Base-by-base conservation (phyloP, 192 early-diverging fungal genomes). In the Lobosporangium transversale region DNA sequence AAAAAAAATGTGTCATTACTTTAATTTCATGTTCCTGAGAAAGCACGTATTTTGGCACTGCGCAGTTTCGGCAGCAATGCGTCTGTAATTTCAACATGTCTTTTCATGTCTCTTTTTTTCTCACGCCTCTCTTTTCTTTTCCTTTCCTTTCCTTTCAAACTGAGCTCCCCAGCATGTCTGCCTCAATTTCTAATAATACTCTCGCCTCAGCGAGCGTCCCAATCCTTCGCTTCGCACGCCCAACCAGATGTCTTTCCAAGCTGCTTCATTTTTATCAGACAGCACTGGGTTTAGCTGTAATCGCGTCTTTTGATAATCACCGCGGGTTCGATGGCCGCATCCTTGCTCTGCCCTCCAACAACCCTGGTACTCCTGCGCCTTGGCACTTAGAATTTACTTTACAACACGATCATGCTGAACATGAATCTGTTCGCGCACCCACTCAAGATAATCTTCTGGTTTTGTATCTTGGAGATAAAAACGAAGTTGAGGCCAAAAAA, bases 301-400 rank as follows among this genome's bases (percentile, higher is more conserved):
- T 64, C 18, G 62, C 49, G 8, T 53, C 62, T 17, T 64, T 64
- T 20, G 62, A 64, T 21, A 44, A 64, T n/a, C 62, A 64, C 51
- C 62, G 62, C n/a, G 62, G 62, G 14, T 64, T 64, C 26, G 62
- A 64, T 36, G 62, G 62, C 14, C 62, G 62, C 14, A 63, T 63
- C 31, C 49, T 63, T 37, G 43, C 36, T 35, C 62, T 51, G 10
- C 21, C 37, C 2, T 43, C 62, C 26, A 27, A 15, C 37, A 30
- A 18, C 30, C 24, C 26, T 21, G 29, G 37, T 14, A 49, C 17
- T 21, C 50, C 62, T 50, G 62, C 51, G 35, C 62, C 62, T 35
- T 63, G 62, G 62, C 62, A 63, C 43, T 35, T 63, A 21, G 62
- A 63, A 32, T 63, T 63, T 26, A 63, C 62, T 15, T 63, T 30